A percentile compares a stretch with the other conserved stretches of the same genome.
phyloP scores from a whole-genome alignment of 768 basidiomycete genomes.

The Kwoniella sp. region DNA sequence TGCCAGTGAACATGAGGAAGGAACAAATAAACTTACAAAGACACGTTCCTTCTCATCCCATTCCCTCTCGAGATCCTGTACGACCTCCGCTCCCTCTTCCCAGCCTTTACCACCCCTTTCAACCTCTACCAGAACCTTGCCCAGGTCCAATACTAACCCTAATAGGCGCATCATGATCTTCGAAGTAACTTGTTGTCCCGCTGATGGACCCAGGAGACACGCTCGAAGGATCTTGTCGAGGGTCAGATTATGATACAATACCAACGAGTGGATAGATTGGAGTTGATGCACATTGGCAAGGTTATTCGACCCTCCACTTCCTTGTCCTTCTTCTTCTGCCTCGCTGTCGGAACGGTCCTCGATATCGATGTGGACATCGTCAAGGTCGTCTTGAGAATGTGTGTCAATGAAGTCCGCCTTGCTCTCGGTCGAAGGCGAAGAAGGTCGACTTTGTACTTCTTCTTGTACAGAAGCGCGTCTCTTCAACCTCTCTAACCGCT shows the following conservation, averaged over 20 bases:
- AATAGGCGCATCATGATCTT: slow-evolving; percentile 44
- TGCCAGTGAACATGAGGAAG: neutral
- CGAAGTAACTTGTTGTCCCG: slow-evolving; percentile 36
- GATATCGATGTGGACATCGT: slow-evolving; percentile 20
- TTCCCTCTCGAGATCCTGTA: slow-evolving; percentile 22
- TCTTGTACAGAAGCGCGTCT: neutral
- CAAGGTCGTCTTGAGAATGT: neutral
- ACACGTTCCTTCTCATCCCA: slow-evolving; percentile 42
- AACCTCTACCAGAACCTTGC: slow-evolving; percentile 41
- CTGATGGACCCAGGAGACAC: slow-evolving; percentile 26
- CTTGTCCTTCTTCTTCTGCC: slow-evolving; percentile 20
- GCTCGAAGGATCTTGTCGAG: slow-evolving; percentile 35
- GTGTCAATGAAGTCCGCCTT: neutral
- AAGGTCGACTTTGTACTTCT: slow-evolving; percentile 11
- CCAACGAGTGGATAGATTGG: slow-evolving; percentile 41
- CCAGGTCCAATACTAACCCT: slow-evolving; percentile 41
- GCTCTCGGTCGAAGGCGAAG: slow-evolving; percentile 5
- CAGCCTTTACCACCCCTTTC: slow-evolving; percentile 21
- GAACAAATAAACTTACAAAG: slow-evolving; percentile 35
- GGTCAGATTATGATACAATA: slow-evolving; percentile 41
- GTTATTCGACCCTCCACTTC: no score
- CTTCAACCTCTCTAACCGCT: slow-evolving; percentile 34
- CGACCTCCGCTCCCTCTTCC: slow-evolving; percentile 25
- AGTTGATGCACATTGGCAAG: slow-evolving; percentile 22
- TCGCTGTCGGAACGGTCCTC: neutral